A percentile compares a stretch with the other conserved stretches of the same genome.
Evolutionary conservation across 2,329 filamentous ascomycete species (phyloP).

Genomic region (Diaporthe citrichinensis): DNA sequence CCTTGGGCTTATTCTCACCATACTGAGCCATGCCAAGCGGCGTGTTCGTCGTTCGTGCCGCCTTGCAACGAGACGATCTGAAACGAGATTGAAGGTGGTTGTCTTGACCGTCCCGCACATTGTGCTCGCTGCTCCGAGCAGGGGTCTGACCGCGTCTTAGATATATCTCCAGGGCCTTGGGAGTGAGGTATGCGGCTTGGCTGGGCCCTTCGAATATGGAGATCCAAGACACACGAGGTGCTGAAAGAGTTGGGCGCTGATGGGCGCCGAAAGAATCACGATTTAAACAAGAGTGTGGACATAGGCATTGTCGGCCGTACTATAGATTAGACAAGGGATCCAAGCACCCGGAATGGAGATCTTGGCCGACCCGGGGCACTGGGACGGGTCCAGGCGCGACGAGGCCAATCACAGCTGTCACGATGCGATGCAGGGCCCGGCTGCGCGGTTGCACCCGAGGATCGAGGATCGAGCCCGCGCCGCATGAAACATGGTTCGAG

Average conservation of each 20-base stretch:
- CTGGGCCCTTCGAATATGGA: not conserved
- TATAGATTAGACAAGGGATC: conserved; percentile 22
- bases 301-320: not conserved
- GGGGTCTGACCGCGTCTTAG: conserved; percentile 14
- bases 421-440: conserved; percentile 23
- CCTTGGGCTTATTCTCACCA: not conserved
- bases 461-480: conserved; percentile 32
- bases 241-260: conserved; percentile 9
- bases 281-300: not conserved
- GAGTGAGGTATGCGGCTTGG: not conserved
- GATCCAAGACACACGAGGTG: not conserved
- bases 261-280: not conserved
- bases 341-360: not conserved
- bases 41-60: not conserved
- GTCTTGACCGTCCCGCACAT: not conserved
- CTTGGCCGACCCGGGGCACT: conserved; percentile 29
- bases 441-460: conserved; percentile 30
- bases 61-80: not conserved
- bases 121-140: not conserved
- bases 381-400: conserved; percentile 22
- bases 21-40: not conserved
- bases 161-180: not conserved
- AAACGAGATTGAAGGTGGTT: conserved; percentile 9
- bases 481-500: conserved; percentile 27
- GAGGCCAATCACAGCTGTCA: conserved; percentile 21